Evolutionary conservation across 1,284 basidiomycete genomes (phyloP), one percentile per base, ranked within the genome.

Genomic region (Boletus hoseneyae): DNA sequence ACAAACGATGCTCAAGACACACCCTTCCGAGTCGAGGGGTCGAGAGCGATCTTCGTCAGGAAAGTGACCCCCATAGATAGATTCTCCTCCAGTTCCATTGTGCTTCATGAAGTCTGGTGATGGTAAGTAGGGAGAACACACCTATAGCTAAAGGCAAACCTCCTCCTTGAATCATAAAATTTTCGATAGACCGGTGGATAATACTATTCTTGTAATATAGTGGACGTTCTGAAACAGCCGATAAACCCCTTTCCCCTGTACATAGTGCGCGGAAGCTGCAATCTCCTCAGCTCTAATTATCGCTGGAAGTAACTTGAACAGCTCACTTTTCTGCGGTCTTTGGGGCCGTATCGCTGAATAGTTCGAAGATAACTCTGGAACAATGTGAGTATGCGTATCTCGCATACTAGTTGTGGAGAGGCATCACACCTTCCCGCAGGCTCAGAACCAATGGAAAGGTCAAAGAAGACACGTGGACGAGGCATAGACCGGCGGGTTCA

Each of bases 121-220:
- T 4, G 36, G 38, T 49, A 19, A 54, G 49, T 41, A 23, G 6
- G 15, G 36, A 47, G 37, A 36, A 42, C 36, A 48, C 37, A 18
- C 23, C 1, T 12, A 6, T 39, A 30, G 23, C 13, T 1, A 18
- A 30, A 19, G 37, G 48, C 54, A 16, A 25, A 85, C 83, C 84
- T 70, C 87, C 87, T 37, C 83, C 87, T 70, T 90, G 89, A 46
- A 94, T 82, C 93, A 96, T 96, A 68, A 96, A 95, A 54, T 83
- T 78, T 19, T 81, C 76, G 53, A 95, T 93, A 27, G 87, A 84
- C 23, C 91, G 78, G 62, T 93, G 91, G 15, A 93, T 75, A 40
- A 83, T 82, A 51, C 78, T 82, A 60, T 83, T 83, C 69, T 90
- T 91, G 79, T 93, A 97, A 69, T 87, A 86, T 4, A 96, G 76